phyloP scores from a whole-genome alignment of 1,284 basidiomycete genomes.

The Tremellales sp. region DNA sequence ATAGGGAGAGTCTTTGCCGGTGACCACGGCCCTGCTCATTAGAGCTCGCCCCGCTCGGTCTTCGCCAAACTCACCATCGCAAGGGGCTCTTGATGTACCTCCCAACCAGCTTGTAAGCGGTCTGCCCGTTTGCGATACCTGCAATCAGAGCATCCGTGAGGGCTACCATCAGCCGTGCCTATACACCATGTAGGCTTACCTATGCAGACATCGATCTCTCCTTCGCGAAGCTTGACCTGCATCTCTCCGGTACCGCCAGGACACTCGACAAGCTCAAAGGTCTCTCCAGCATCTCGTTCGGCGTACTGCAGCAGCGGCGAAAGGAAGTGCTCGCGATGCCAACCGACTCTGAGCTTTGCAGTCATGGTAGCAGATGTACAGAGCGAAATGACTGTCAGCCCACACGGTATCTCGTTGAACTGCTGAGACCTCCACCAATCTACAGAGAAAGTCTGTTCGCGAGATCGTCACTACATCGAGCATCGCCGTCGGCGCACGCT shows the following conservation, averaged over 20 bases:
- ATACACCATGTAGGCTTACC: slow-evolving; percentile 53
- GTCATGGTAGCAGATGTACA: no score
- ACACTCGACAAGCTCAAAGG: slow-evolving; percentile 80
- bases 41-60: not conserved
- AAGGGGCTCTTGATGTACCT: slow-evolving; percentile 85
- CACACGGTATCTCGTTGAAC: no score
- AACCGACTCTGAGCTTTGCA: slow-evolving; percentile 46
- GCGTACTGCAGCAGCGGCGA: slow-evolving; percentile 70
- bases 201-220: slow-evolving; percentile 85
- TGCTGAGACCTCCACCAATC: no score
- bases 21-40: slow-evolving; percentile 75
- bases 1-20: slow-evolving; percentile 72
- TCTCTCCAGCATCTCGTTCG: slow-evolving; percentile 60
- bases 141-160: slow-evolving; percentile 91
- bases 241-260: slow-evolving; percentile 91
- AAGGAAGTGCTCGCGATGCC: slow-evolving; percentile 84
- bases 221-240: slow-evolving; percentile 71
- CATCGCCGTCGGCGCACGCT: no score
- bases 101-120: slow-evolving; percentile 84
- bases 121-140: slow-evolving; percentile 82
- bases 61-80: slow-evolving; percentile 61
- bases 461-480: no score
- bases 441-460: no score
- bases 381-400: no score
- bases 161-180: slow-evolving; percentile 49